A percentile compares a stretch with the other conserved stretches of the same genome.
Evolutionary conservation across 129 eudicot genomes (phyloP).

Genomic region (Flaveria bidentis): DNA sequence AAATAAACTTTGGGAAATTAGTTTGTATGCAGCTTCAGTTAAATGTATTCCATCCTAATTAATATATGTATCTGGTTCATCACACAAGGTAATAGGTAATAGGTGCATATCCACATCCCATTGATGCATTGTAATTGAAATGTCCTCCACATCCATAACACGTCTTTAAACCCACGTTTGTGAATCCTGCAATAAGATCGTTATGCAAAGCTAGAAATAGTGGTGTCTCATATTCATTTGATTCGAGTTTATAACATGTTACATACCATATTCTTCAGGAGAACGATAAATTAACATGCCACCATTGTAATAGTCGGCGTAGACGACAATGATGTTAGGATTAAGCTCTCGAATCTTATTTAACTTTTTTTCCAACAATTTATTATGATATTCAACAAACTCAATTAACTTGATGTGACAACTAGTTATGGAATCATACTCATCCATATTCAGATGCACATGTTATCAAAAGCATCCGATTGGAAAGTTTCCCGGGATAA

Average conservation of each 20-base stretch:
- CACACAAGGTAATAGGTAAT: not conserved
- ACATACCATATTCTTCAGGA: slow-evolving; percentile 10
- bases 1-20: slow-evolving; percentile 19
- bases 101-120: slow-evolving; percentile 7
- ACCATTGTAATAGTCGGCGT: slow-evolving; percentile 43
- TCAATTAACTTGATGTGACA: slow-evolving; percentile 20
- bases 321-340: slow-evolving; percentile 20
- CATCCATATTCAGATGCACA: not conserved
- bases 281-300: slow-evolving; percentile 4
- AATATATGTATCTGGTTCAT: slow-evolving; percentile 27
- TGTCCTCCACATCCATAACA: slow-evolving; percentile 34
- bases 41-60: slow-evolving; percentile 41
- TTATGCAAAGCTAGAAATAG: not conserved
- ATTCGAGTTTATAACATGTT: not conserved
- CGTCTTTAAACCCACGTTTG: not conserved
- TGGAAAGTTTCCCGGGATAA: slow-evolving; percentile 34
- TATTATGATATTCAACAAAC: slow-evolving; percentile 21
- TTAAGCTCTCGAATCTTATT: slow-evolving; percentile 2
- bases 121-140: not conserved
- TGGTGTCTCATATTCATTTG: not conserved
- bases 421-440: slow-evolving; percentile 16
- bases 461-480: slow-evolving; percentile 21
- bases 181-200: slow-evolving; percentile 4
- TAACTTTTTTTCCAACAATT: slow-evolving; percentile 21
- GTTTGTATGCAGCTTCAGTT: slow-evolving; percentile 31